Percentiles rank a stretch among this genome's conserved stretches.
Evolutionary conservation across 106 monocot species (phyloP).

Genomic region (Ottelia alismoides): DNA sequence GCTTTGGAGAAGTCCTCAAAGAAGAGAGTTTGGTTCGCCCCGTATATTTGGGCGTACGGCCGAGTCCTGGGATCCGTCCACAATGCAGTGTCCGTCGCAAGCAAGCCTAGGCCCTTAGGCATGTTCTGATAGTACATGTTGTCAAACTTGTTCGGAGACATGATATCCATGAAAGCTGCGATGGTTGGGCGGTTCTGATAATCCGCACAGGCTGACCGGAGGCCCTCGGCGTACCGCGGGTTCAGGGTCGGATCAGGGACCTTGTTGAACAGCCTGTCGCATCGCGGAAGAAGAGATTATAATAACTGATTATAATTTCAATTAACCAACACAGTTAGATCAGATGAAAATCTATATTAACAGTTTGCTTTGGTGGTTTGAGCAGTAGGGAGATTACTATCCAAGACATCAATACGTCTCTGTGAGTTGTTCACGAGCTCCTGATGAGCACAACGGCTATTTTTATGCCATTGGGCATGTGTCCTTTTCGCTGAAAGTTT

Average conservation of each 20-base stretch:
- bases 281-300: too few relatives aligned
- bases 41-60: slow-evolving; percentile 23
- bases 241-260: slow-evolving; percentile 19
- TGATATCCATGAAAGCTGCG: slow-evolving; percentile 49
- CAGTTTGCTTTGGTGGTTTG: slow-evolving; percentile 18
- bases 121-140: too few relatives aligned
- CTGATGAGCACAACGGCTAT: too few relatives aligned
- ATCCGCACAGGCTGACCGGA: slow-evolving; percentile 39
- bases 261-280: too few relatives aligned
- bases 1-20: slow-evolving; percentile 44
- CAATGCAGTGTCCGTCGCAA: slow-evolving; percentile 28
- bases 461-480: slow-evolving; percentile 10
- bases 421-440: too few relatives aligned
- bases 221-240: slow-evolving; percentile 28
- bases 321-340: too few relatives aligned
- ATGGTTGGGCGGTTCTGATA: slow-evolving; percentile 26
- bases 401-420: slow-evolving; percentile 12
- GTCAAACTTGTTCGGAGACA: too few relatives aligned
- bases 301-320: too few relatives aligned
- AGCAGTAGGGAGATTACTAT: slow-evolving; percentile 11
- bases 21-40: slow-evolving; percentile 31
- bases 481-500: slow-evolving; percentile 7
- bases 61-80: slow-evolving; percentile 12
- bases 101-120: slow-evolving; percentile 24
- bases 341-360: slow-evolving; percentile 21